Evolutionary conservation across 345 rosid genomes (phyloP).

Genomic region (Citrus unshiu): DNA sequence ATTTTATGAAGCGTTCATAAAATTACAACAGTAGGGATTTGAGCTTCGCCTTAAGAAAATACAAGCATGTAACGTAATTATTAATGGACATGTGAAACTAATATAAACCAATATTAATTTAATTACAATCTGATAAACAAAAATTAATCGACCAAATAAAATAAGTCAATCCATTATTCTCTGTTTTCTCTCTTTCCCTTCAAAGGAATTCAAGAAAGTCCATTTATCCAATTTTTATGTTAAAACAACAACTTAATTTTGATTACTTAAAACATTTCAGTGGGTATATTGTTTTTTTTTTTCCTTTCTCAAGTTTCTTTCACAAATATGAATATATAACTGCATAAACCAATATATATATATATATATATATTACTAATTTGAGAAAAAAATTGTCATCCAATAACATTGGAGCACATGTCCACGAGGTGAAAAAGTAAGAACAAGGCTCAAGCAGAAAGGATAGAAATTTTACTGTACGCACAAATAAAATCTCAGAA

Average conservation of each 20-base stretch:
- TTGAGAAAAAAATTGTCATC: conserved; percentile 19
- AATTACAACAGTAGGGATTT: neutral
- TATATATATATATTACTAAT: neutral
- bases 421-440: conserved; percentile 14
- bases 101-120: too few species aligned
- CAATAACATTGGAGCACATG: conserved; percentile 50
- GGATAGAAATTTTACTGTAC: conserved; percentile 22
- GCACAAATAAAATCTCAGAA: conserved; percentile 46
- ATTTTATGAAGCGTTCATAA: neutral
- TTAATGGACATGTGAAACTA: too few species aligned
- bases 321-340: too few species aligned
- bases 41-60: neutral
- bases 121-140: too few species aligned
- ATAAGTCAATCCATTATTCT: too few species aligned
- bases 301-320: neutral
- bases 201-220: neutral
- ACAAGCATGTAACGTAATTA: neutral
- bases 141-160: neutral
- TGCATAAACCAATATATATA: too few species aligned
- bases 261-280: neutral
- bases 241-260: neutral
- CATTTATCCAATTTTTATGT: neutral
- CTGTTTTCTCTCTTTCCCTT: neutral
- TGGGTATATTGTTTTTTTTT: neutral
- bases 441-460: conserved; percentile 24